Evolutionary conservation across 352 stramenopile genomes (phyloP).

Genomic region (Phytophthora tubulina): DNA sequence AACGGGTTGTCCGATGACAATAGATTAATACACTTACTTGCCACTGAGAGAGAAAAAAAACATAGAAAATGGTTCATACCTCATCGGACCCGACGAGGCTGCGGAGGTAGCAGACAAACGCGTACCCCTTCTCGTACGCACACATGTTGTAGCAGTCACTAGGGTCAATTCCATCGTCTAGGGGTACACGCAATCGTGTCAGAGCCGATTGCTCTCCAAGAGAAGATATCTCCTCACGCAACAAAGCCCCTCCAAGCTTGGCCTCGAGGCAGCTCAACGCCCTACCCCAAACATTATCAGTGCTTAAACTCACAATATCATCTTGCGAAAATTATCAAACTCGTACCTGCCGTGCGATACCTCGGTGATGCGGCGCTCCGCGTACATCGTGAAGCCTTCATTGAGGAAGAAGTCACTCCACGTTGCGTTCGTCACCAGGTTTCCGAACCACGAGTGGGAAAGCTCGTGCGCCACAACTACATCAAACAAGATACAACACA

Average conservation of each 20-base stretch:
- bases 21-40: background rate
- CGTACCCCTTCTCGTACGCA: constrained; percentile 86
- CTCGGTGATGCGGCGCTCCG: constrained; percentile 75
- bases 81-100: constrained; percentile 70
- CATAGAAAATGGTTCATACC: constrained; percentile 34
- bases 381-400: constrained; percentile 92
- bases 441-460: constrained; percentile 89
- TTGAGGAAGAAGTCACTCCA: constrained; percentile 92
- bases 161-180: constrained; percentile 80
- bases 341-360: constrained; percentile 69
- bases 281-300: constrained; percentile 32
- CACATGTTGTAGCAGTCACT: constrained; percentile 87
- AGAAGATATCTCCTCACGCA: constrained; percentile 76
- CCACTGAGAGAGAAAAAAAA: background rate
- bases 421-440: constrained; percentile 84
- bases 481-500: background rate
- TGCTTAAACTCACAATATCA: background rate
- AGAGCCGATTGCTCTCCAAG: constrained; percentile 76
- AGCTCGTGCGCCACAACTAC: constrained; percentile 85
- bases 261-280: constrained; percentile 72
- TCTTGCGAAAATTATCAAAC: background rate
- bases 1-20: background rate
- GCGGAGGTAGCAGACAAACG: constrained; percentile 80
- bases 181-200: constrained; percentile 71
- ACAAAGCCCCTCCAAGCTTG: constrained; percentile 74